Evolutionary conservation across 257 asterid genomes (phyloP).

Genomic region (Gentiana dahurica): DNA sequence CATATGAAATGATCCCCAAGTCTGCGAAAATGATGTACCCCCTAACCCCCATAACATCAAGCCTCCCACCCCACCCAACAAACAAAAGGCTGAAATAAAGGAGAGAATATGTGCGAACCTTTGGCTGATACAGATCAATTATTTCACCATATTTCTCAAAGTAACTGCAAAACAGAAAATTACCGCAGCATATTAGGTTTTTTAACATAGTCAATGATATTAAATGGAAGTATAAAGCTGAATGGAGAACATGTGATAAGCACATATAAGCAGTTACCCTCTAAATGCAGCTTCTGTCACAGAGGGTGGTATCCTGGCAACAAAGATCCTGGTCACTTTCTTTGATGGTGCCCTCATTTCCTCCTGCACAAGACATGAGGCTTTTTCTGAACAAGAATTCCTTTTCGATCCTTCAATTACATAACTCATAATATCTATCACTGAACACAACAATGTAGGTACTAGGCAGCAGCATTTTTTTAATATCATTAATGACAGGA

Average conservation of each 20-base stretch:
- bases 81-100: not conserved
- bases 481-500: slow-evolving; percentile 1
- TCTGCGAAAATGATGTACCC: not conserved
- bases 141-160: slow-evolving; percentile 87
- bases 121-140: slow-evolving; percentile 94
- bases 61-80: too few relatives aligned
- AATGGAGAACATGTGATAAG: not conserved
- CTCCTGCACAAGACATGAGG: slow-evolving; percentile 39
- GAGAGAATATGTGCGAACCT: slow-evolving; percentile 37
- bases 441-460: not conserved
- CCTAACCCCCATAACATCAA: too few relatives aligned
- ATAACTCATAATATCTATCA: not conserved
- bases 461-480: not conserved
- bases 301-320: slow-evolving; percentile 82
- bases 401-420: too few relatives aligned
- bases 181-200: slow-evolving; percentile 13
- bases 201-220: not conserved
- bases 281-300: slow-evolving; percentile 83
- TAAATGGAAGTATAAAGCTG: not conserved
- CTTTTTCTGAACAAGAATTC: not conserved
- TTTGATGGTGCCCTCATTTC: slow-evolving; percentile 91
- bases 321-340: slow-evolving; percentile 90
- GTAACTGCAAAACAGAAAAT: slow-evolving; percentile 46
- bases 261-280: slow-evolving; percentile 35
- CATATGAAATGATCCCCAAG: not conserved